Evolutionary conservation across 2,329 filamentous ascomycete genomes (phyloP).

Genomic region (Tympanopsis confertula): DNA sequence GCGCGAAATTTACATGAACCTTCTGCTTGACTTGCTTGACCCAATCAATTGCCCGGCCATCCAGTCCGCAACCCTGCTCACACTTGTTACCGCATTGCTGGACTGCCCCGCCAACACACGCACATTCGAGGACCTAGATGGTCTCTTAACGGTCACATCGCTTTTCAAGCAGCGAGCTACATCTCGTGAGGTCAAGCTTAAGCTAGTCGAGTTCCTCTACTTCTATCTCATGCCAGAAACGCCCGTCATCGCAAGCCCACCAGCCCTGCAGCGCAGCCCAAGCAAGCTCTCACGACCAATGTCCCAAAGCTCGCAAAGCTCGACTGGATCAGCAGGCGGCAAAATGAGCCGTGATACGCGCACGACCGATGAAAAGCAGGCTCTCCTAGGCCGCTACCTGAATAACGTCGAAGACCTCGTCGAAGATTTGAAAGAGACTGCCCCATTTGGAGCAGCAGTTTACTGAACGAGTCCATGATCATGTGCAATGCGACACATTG

Average conservation of each 20-base stretch:
- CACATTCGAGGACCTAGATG: conserved; percentile 83
- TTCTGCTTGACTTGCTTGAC: conserved; percentile 88
- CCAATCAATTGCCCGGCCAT: conserved; percentile 84
- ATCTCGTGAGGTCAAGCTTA: conserved; percentile 79
- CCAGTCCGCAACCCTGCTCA: conserved; percentile 79
- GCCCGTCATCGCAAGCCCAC: conserved; percentile 35
- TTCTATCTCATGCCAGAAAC: conserved; percentile 97
- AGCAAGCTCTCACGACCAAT: conserved; percentile 47
- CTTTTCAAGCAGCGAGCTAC: conserved; percentile 85
- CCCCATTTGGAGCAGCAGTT: conserved; percentile 52
- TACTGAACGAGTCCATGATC: neutral
- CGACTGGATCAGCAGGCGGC: no score
- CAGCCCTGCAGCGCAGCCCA: conserved; percentile 30
- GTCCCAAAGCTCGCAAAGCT: no score
- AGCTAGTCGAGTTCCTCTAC: conserved; percentile 94
- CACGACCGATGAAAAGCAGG: conserved; percentile 72
- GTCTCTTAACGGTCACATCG: conserved; percentile 79
- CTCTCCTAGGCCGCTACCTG: conserved; percentile 63
- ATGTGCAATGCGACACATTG: neutral
- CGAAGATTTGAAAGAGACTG: conserved; percentile 68
- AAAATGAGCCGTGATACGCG: conserved; percentile 30
- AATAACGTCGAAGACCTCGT: conserved; percentile 77
- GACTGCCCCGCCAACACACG: conserved; percentile 80
- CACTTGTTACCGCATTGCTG: conserved; percentile 78
- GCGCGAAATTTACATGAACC: conserved; percentile 88